Conservation (phyloP, 2,329 filamentous ascomycete genomes). For the Trichoderma atrobrunneum region DNA sequence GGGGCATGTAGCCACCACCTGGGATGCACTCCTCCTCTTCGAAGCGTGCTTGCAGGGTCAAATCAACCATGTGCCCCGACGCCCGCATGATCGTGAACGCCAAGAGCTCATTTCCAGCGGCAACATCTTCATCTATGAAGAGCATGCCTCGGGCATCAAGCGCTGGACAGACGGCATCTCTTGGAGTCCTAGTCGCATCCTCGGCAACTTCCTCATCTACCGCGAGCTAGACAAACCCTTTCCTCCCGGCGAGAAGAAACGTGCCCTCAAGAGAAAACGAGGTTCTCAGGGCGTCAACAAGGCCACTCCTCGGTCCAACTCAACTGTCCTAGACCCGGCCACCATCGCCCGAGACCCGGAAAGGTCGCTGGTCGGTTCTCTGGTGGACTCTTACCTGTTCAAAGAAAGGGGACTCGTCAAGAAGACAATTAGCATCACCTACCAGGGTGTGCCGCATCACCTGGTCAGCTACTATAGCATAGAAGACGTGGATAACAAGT, state of each 20-base stretch:
- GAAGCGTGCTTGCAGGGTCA: constrained; percentile 72
- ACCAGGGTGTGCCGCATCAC: constrained; percentile 74
- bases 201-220: constrained; percentile 83
- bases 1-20: constrained; percentile 66
- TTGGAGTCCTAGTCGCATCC: constrained; percentile 85
- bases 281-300: constrained; percentile 38
- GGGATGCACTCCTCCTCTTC: constrained; percentile 76
- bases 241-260: constrained; percentile 79
- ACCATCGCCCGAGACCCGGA: constrained; percentile 32
- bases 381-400: constrained; percentile 88
- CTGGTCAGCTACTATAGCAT: constrained; percentile 86
- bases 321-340: constrained; percentile 20
- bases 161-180: constrained; percentile 89
- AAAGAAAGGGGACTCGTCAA: constrained; percentile 80
- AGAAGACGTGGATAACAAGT: constrained; percentile 68
- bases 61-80: constrained; percentile 72
- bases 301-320: constrained; percentile 28
- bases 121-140: constrained; percentile 87
- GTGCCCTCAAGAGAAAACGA: constrained; percentile 68
- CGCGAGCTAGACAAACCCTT: constrained; percentile 77
- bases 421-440: constrained; percentile 83
- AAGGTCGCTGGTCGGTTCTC: constrained; percentile 65
- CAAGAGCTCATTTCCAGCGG: constrained; percentile 75
- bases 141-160: constrained; percentile 87
- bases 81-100: constrained; percentile 83